phyloP scores from a whole-genome alignment of 495 filamentous ascomycete species.

The Xylaria longipes region DNA sequence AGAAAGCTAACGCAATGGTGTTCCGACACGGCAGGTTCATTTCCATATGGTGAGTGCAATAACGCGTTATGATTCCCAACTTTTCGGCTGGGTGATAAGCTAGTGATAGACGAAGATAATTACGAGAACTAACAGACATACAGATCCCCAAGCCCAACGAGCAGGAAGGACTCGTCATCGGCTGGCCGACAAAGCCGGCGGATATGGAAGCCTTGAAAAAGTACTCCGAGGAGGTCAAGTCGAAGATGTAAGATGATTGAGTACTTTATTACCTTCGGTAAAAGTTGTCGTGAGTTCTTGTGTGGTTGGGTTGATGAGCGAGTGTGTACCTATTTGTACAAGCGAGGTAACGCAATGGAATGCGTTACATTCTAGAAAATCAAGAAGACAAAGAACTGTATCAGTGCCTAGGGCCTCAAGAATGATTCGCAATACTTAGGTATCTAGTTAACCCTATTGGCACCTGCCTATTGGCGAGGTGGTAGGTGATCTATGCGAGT shows the following conservation, averaged over 20 bases:
- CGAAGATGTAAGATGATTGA: constrained; percentile 72
- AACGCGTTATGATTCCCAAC: not conserved
- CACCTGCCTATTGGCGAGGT: not conserved
- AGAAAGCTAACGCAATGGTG: not conserved
- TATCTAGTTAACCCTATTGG: not conserved
- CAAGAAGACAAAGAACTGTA: not conserved
- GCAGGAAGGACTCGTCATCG: constrained; percentile 77
- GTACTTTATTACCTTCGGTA: not conserved
- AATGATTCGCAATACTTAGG: not conserved
- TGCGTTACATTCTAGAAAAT: not conserved
- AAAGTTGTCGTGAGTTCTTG: not conserved
- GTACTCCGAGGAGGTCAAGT: constrained; percentile 80
- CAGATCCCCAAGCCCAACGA: constrained; percentile 96
- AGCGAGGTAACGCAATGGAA: not conserved
- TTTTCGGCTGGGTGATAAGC: not conserved
- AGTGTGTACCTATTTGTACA: not conserved
- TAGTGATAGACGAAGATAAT: not conserved
- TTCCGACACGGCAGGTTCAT: constrained; percentile 67
- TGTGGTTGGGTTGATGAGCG: constrained; percentile 7
- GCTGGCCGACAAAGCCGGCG: constrained; percentile 76
- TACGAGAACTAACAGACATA: constrained; percentile 19
- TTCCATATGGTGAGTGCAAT: constrained; percentile 78
- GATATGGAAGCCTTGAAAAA: constrained; percentile 88
- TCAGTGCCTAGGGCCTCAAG: not conserved
- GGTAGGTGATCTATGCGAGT: not conserved